These are phyloP conservation scores for Phoma sp. DNA, from an alignment of 2,329 filamentous ascomycete species.

Conservation along the genomic window DNA sequence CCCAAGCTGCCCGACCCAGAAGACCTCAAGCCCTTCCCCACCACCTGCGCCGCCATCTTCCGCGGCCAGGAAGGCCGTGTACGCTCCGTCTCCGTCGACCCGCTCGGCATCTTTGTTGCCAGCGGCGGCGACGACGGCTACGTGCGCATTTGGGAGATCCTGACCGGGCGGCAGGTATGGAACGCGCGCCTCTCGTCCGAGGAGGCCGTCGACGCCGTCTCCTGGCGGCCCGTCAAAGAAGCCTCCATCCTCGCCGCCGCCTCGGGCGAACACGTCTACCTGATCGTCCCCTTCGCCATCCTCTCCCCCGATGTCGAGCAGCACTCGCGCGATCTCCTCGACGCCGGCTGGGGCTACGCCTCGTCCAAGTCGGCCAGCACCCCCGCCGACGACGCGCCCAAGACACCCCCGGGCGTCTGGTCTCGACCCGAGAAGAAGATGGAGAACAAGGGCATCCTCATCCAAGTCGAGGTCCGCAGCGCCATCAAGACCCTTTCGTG, in stretches of 20 bases:
- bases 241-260: conserved; percentile 82
- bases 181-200: conserved; percentile 76
- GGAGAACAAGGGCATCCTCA: conserved; percentile 77
- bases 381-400: conserved; percentile 64
- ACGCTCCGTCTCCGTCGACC: conserved; percentile 82
- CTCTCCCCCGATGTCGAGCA: conserved; percentile 76
- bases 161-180: conserved; percentile 88
- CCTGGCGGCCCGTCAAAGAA: conserved; percentile 87
- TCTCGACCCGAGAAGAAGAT: conserved; percentile 75
- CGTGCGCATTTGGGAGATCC: conserved; percentile 86
- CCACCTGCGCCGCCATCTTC: conserved; percentile 85
- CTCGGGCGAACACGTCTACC: conserved; percentile 82
- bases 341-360: conserved; percentile 94
- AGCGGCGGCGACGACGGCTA: conserved; percentile 95
- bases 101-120: conserved; percentile 82
- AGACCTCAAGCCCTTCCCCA: conserved; percentile 94
- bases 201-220: conserved; percentile 82
- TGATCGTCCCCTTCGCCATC: conserved; percentile 73
- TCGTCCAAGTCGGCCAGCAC: conserved; percentile 64
- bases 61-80: conserved; percentile 88
- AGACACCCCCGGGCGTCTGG: conserved; percentile 83
- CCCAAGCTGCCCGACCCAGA: conserved; percentile 93
- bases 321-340: conserved; percentile 75
- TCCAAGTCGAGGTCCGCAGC: conserved; percentile 80
- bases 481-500: conserved; percentile 88